phyloP scores from a whole-genome alignment of 2,329 filamentous ascomycete species.

The Calonectria hawksworthii region DNA sequence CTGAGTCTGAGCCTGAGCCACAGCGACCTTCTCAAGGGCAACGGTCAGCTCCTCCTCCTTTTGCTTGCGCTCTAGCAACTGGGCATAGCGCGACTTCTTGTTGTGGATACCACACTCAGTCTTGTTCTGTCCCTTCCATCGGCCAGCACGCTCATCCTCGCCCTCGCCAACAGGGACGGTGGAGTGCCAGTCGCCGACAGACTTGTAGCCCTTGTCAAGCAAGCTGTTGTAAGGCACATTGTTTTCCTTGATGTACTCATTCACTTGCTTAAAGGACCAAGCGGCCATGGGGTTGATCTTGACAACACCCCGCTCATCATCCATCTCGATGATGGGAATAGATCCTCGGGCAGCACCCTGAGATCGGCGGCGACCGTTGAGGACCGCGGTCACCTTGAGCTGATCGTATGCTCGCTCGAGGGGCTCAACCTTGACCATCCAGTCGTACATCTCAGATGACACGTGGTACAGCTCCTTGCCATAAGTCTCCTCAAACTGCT shows the following conservation, averaged over 20 bases:
- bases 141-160: slow-evolving; percentile 95
- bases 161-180: slow-evolving; percentile 90
- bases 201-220: slow-evolving; percentile 96
- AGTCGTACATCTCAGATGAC: slow-evolving; percentile 94
- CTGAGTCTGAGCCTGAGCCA: slow-evolving; percentile 24
- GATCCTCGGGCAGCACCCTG: slow-evolving; percentile 94
- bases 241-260: slow-evolving; percentile 87
- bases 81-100: slow-evolving; percentile 92
- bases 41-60: slow-evolving; percentile 60
- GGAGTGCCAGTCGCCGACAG: slow-evolving; percentile 97
- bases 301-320: slow-evolving; percentile 87
- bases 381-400: slow-evolving; percentile 87
- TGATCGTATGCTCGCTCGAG: slow-evolving; percentile 91
- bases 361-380: slow-evolving; percentile 91
- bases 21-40: slow-evolving; percentile 45
- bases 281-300: slow-evolving; percentile 98
- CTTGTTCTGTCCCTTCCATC: slow-evolving; percentile 97
- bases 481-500: slow-evolving; percentile 86
- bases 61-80: slow-evolving; percentile 81
- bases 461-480: slow-evolving; percentile 88
- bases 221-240: slow-evolving; percentile 94
- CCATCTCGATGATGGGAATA: slow-evolving; percentile 92
- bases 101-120: slow-evolving; percentile 99
- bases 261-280: slow-evolving; percentile 93
- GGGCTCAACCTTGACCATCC: slow-evolving; percentile 97